Percentiles rank a stretch among this genome's conserved stretches.
Conservation (phyloP, 202 grass and related monocot species). For the Panicum virgatum region DNA sequence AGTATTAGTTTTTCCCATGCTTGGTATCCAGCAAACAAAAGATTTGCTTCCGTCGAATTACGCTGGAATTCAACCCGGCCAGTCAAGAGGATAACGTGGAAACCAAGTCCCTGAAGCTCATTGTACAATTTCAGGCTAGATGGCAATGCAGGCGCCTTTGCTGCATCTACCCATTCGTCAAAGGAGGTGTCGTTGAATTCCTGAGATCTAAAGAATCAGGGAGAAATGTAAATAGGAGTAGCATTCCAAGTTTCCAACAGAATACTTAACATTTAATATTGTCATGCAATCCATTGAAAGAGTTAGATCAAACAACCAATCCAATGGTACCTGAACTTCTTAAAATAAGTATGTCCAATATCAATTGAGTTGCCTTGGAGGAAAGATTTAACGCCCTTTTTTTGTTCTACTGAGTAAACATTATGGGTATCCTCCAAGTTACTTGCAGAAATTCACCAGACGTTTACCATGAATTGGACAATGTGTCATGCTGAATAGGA, state of each 20-base stretch:
- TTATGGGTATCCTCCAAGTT: not conserved
- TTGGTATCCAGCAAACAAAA: slow-evolving; percentile 64
- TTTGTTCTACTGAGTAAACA: not conserved
- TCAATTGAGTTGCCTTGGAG: not conserved
- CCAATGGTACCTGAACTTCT: not conserved
- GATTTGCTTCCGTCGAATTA: slow-evolving; percentile 64
- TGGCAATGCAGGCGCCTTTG: slow-evolving; percentile 67
- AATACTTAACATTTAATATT: not conserved
- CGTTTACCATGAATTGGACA: not conserved
- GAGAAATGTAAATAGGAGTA: slow-evolving; percentile 18
- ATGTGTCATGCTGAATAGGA: not conserved
- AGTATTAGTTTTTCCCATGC: slow-evolving; percentile 80
- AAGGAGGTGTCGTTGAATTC: slow-evolving; percentile 79
- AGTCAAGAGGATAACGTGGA: slow-evolving; percentile 80
- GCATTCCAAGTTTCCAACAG: not conserved
- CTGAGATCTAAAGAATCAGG: slow-evolving; percentile 40
- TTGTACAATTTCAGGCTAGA: slow-evolving; percentile 81
- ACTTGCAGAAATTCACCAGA: not conserved
- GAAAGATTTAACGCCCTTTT: not conserved
- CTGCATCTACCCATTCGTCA: slow-evolving; percentile 62
- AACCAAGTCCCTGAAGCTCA: slow-evolving; percentile 66
- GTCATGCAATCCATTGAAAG: not conserved
- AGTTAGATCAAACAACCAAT: not conserved
- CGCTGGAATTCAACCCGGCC: slow-evolving; percentile 72
- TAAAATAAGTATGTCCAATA: not conserved